Evolutionary conservation across 176 grass and related monocot genomes (phyloP), one percentile per base, ranked within the genome.

Genomic region (Metroxylon sagu): DNA sequence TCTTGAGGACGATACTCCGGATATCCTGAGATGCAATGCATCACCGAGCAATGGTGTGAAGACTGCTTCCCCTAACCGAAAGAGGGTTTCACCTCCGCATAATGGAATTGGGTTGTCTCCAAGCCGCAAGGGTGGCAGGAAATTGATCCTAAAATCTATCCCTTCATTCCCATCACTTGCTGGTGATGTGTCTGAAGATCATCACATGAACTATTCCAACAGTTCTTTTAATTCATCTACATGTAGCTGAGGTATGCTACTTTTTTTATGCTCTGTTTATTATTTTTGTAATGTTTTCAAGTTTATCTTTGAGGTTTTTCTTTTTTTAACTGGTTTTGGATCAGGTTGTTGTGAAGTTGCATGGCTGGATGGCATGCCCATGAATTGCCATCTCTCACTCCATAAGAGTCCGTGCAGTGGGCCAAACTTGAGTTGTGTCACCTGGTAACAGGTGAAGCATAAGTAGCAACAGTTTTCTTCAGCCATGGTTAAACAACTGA

Each of bases 121-220:
- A 16, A 90, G 19, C 81, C 78, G 84, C 4, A 98, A 92, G 68
- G 88, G 87, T 56, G 79, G 87, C 12, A 77, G 84, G 73, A 98
- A 98, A 75, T 59, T 98, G 60, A 89, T 98, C 64, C 61, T 98
- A 55, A 92, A 82, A 82, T 98, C 93, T 6, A 98, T 98, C 26
- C 93, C 93, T 29, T 92, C 87, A 4, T 92, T 98, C 56, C 87
- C 87, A 0, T 97, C 92, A 54, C 84, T 97, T 14, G 26, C 3
- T 1, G 74, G 73, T 30, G 84, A 96, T 14, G 18, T 65, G 23
- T 78, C 48, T 66, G 73, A 31, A 17, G 60, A 62, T 26, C 66
- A 73, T 70, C 52, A 72, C 54, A 48, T 52, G 58, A 82, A 61
- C 60, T 69, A 50, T 55, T 53, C 77, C 6, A 77, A 86, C 19